Evolutionary conservation across 768 basidiomycete genomes (phyloP).

Genomic region (Rhodotorula paludigena): DNA sequence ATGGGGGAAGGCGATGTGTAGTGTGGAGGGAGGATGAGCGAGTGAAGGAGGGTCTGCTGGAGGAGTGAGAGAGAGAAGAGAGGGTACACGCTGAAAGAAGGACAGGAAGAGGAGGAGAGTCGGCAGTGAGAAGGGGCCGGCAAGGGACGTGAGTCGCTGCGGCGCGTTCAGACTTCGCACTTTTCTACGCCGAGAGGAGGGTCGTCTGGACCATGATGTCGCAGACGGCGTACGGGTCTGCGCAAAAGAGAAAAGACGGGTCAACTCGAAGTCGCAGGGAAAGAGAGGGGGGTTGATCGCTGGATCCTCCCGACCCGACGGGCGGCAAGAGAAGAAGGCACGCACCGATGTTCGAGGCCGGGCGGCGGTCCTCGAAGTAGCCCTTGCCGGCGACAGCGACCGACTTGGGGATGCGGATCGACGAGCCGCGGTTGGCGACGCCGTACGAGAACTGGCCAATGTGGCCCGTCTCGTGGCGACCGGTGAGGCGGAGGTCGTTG

Average conservation of each 20-base stretch:
- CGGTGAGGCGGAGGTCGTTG: constrained; percentile 92
- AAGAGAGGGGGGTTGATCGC: no score
- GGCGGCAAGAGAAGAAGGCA: background rate
- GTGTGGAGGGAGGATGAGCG: no score
- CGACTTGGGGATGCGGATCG: constrained; percentile 90
- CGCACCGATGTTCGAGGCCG: constrained; percentile 81
- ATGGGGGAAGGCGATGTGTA: no score
- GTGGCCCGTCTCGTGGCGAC: constrained; percentile 95
- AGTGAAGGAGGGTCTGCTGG: no score
- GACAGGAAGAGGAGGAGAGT: background rate
- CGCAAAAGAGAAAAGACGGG: background rate
- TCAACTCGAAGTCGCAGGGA: background rate
- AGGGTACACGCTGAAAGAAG: no score
- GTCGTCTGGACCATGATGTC: constrained; percentile 39
- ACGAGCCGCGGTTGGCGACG: constrained; percentile 95
- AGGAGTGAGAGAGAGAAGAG: no score
- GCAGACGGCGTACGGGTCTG: constrained; percentile 91
- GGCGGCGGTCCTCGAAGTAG: constrained; percentile 80
- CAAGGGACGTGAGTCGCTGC: background rate
- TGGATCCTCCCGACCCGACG: no score
- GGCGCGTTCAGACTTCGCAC: no score
- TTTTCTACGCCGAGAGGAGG: background rate
- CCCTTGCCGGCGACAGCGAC: constrained; percentile 89
- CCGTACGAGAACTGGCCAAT: constrained; percentile 86
- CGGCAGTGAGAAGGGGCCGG: background rate